Evolutionary conservation across 2,329 filamentous ascomycete genomes (phyloP), one percentile per base, ranked within the genome.

Genomic region (Metarhizium brunneum): DNA sequence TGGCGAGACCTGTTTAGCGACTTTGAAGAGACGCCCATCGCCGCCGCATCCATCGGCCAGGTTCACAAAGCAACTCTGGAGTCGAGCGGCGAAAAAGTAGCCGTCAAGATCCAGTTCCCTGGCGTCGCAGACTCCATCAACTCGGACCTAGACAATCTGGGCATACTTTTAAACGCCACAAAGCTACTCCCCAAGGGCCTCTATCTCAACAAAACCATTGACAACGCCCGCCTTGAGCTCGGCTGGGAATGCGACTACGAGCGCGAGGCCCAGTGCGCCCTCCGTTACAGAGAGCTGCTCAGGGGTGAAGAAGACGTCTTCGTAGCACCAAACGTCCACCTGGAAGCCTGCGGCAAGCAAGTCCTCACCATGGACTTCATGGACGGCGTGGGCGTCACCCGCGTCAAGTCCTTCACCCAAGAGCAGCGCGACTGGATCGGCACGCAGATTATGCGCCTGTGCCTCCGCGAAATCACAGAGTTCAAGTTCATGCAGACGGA

Each of bases 401-500:
- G 91, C 60, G 80, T 90, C 54, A 77, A 80, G 48, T 80, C 80
- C 16, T 85, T 97, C 57, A 85, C 82, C 0, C 92, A 97, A 68
- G 78, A 83, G 52, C 90, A 97, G 70, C 85, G 87, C 58, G 91
- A 99, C 74, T 96, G 92, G 90, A 95, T 99, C 65, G 94, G 94
- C 54, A 94, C 90, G 0, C 89, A 97, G 65, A 89, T 97, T 61
- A 81, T 97, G 53, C 88, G 91, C 4, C 84, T 99, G 11, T 97
- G 91, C 68, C 80, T 97, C 43, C 86, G 92, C 57, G 94, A 97
- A 73, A 92, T 97, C 63, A 86, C 86, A 60, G 90, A 96, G 71
- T 97, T 96, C 81, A 85, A 80, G 58, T 97, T 95, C 75, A 99
- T 99, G 94, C 94, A 99, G 74, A 99, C 94, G 5, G 94, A 99